Base-by-base conservation (phyloP, 352 stramenopile species). In the Pseudoperonospora humuli region DNA sequence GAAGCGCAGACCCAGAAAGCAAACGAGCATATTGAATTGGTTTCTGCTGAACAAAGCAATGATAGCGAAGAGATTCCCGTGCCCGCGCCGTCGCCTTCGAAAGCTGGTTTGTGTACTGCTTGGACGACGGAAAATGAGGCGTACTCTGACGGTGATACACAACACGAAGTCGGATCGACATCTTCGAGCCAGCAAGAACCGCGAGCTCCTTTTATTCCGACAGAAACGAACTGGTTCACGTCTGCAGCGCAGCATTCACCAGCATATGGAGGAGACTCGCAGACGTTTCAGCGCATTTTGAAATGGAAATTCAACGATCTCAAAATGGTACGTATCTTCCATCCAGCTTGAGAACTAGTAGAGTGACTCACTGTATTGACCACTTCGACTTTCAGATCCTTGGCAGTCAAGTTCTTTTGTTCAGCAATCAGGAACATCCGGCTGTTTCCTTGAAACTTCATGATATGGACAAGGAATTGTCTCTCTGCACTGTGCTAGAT, bases 291-390 rank as follows among this genome's bases (percentile, higher is more conserved):
- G 42, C 77, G 80, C 13, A 74, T 88, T 5, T 54, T 93, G 32
- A 86, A 87, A 34, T 93, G 80, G 80, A 93, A 86, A 39, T 90
- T 93, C 25, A 70, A 86, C 14, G 77, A 93, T 44, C 59, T 93
- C 17, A 89, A 89, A 63, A 93, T 93, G 80, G 71, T 86, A 47
- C 18, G 56, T 39, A 29, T 17, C 11, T 19, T 5, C 0, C 28
- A 6, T 19, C 7, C 15, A 23, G 13, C 6, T 48, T n/a, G 40
- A 9, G 19, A 28, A 0, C 23, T 8, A 37, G 8, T 32, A 10
- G 7, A 32, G 32, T 3, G 19, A 3, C 45, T n/a, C n/a, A n/a
- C n/a, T 38, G 25, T 23, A 34, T 7, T 41, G 44, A 39, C 20
- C 3, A 10, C 25, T 13, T 35, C 19, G 32, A 17, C 8, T 33